Evolutionary conservation across 768 basidiomycete species (phyloP), one percentile per base, ranked within the genome.

Genomic region (Tulasnella sp.): DNA sequence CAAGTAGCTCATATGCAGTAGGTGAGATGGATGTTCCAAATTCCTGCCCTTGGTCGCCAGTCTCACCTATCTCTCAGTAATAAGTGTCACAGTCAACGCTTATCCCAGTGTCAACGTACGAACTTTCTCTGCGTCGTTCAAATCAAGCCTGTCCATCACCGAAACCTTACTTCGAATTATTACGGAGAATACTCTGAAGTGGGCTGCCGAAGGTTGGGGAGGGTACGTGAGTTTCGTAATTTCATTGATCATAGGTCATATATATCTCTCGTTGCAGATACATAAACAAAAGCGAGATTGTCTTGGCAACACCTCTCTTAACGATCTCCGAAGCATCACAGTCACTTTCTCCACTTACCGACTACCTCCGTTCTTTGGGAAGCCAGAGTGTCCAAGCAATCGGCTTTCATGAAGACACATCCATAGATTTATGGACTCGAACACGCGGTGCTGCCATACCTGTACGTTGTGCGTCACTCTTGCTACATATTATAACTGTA

Each of bases 201-300:
- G 37, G 25, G 49, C 37, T 4, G 43, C 40, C 27, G 37, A 12
- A 9, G 49, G 49, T 29, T 51, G 49, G 49, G 49, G 49, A 5
- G 49, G 49, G 25, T 41, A 29, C 20, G 27, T 43, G 13, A 41
- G 37, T 29, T 25, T 25, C 16, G 24, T 43, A n/a, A n/a, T n/a
- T n/a, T n/a, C n/a, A n/a, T n/a, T n/a, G n/a, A n/a, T n/a, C n/a
- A n/a, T n/a, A n/a, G n/a, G n/a, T n/a, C n/a, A n/a, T n/a, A n/a
- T n/a, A n/a, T n/a, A n/a, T n/a, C n/a, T n/a, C n/a, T n/a, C n/a
- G n/a, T n/a, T n/a, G n/a, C n/a, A n/a, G n/a, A n/a, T n/a, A n/a
- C n/a, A n/a, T n/a, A n/a, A n/a, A n/a, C n/a, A n/a, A n/a, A n/a
- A n/a, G n/a, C n/a, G n/a, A n/a, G n/a, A n/a, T n/a, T n/a, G n/a